These are phyloP conservation scores for Xylaria flabelliformis DNA, from an alignment of 495 filamentous ascomycete species.

Conservation along the genomic window DNA sequence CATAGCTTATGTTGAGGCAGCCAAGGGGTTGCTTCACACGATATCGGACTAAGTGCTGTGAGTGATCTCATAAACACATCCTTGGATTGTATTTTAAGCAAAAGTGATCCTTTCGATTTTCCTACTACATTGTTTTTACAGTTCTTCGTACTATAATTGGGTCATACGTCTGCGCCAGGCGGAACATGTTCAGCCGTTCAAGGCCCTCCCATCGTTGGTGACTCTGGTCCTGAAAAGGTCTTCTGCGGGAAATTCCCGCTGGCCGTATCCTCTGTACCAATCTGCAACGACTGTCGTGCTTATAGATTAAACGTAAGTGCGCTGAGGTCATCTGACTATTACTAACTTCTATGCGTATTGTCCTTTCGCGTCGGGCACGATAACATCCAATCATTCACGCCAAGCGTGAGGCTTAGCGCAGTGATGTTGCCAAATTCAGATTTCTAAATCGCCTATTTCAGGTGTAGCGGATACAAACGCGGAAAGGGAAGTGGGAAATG, in stretches of 20 bases:
- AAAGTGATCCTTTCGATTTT: neutral
- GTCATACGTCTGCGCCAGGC: neutral
- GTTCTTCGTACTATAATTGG: constrained; percentile 15
- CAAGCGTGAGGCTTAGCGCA: constrained; percentile 33
- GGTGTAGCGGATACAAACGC: neutral
- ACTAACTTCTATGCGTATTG: neutral
- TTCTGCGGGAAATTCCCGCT: neutral
- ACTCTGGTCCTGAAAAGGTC: neutral
- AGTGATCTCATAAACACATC: neutral
- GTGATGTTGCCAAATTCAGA: constrained; percentile 28
- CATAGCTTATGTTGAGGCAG: constrained; percentile 4
- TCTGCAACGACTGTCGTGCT: neutral
- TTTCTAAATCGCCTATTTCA: constrained; percentile 19
- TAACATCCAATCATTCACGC: constrained; percentile 30
- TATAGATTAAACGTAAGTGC: neutral
- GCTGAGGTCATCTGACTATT: constrained; percentile 18
- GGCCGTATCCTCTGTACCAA: neutral
- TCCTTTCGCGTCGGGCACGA: neutral
- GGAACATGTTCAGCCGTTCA: constrained; percentile 12
- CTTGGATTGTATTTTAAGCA: constrained; percentile 5
- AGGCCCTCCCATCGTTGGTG: neutral
- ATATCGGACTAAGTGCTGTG: neutral
- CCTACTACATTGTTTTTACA: constrained; percentile 1
- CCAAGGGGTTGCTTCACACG: neutral
- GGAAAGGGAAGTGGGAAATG: neutral